These are phyloP conservation scores for Neurospora terricola DNA, from an alignment of 495 filamentous ascomycete genomes.

Conservation along the genomic window DNA sequence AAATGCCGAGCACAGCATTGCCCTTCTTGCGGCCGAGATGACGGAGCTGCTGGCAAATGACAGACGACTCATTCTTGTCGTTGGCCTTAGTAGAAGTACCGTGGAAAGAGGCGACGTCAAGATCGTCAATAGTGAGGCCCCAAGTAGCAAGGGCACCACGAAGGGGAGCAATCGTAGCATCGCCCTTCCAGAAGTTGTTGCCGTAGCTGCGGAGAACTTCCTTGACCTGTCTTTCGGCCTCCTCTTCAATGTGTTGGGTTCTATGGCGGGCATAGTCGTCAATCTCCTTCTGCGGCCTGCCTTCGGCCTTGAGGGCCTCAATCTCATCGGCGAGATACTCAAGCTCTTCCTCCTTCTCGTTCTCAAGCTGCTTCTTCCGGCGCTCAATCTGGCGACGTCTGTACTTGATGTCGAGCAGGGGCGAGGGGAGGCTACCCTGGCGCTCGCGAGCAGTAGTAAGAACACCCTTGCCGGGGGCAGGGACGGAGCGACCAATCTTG, in stretches of 20 bases:
- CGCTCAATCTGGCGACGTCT: slow-evolving; percentile 88
- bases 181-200: slow-evolving; percentile 97
- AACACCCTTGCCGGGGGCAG: slow-evolving; percentile 92
- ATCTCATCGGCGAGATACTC: slow-evolving; percentile 88
- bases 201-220: slow-evolving; percentile 84
- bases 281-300: slow-evolving; percentile 55
- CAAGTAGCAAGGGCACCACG: slow-evolving; percentile 92
- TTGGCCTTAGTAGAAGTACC: slow-evolving; percentile 97
- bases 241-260: slow-evolving; percentile 75
- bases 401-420: slow-evolving; percentile 93
- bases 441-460: slow-evolving; percentile 95
- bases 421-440: slow-evolving; percentile 82
- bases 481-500: slow-evolving; percentile 96
- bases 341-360: slow-evolving; percentile 92
- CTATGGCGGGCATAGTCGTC: slow-evolving; percentile 80
- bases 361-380: slow-evolving; percentile 80
- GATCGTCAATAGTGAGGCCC: slow-evolving; percentile 95
- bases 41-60: slow-evolving; percentile 90
- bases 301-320: slow-evolving; percentile 79
- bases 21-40: slow-evolving; percentile 94
- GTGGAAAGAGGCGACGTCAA: slow-evolving; percentile 94
- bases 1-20: slow-evolving; percentile 92
- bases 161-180: slow-evolving; percentile 85
- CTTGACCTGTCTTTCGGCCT: slow-evolving; percentile 81
- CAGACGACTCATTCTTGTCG: slow-evolving; percentile 98